Conservation (phyloP, 2,329 filamentous ascomycete species). For the Cercospora sojina region DNA sequence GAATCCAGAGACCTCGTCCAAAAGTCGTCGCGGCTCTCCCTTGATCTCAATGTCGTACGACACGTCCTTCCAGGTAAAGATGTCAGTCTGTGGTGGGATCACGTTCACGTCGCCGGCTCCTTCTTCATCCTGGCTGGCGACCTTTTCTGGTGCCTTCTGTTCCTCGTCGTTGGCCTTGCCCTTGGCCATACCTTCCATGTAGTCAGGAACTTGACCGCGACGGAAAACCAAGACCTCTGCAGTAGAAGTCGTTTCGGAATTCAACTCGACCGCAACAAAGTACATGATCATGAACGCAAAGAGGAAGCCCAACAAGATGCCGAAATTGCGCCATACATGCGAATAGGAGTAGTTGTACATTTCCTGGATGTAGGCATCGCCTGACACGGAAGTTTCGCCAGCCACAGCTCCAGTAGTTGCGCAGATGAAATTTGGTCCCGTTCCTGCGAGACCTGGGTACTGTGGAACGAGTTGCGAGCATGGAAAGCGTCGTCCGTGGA, state of each 20-base stretch:
- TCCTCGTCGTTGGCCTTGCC: slow-evolving; percentile 40
- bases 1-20: slow-evolving; percentile 56
- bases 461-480: slow-evolving; percentile 43
- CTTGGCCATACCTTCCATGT: slow-evolving; percentile 38
- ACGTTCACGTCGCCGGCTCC: slow-evolving; percentile 39
- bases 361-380: slow-evolving; percentile 39
- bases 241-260: slow-evolving; percentile 61
- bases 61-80: slow-evolving; percentile 56
- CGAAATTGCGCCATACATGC: slow-evolving; percentile 59
- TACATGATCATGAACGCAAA: slow-evolving; percentile 64
- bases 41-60: slow-evolving; percentile 56
- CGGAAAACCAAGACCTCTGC: slow-evolving; percentile 69
- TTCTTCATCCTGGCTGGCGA: slow-evolving; percentile 26
- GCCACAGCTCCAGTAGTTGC: slow-evolving; percentile 41
- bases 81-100: slow-evolving; percentile 44
- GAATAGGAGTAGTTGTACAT: slow-evolving; percentile 44
- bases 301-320: slow-evolving; percentile 64
- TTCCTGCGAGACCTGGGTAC: slow-evolving; percentile 34
- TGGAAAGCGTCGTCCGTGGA: slow-evolving; percentile 40
- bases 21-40: slow-evolving; percentile 50
- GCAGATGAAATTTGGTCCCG: slow-evolving; percentile 40
- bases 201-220: slow-evolving; percentile 44
- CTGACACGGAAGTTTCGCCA: slow-evolving; percentile 41
- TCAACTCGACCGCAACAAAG: slow-evolving; percentile 63
- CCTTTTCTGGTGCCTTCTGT: slow-evolving; percentile 33